Evolutionary conservation across 257 asterid genomes (phyloP).

Genomic region (Fraxinus cuspidata): DNA sequence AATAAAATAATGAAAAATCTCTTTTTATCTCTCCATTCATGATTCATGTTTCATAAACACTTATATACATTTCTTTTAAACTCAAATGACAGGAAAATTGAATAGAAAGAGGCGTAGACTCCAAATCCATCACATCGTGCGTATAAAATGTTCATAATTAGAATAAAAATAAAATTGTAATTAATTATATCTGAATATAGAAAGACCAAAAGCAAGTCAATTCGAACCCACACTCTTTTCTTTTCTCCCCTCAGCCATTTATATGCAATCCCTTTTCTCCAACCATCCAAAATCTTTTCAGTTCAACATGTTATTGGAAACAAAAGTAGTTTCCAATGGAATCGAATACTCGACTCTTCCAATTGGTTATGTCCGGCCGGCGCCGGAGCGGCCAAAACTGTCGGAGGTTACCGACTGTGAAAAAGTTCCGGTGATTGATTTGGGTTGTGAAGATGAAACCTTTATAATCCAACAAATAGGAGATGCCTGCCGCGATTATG

Average conservation of each 20-base stretch:
- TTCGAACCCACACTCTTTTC: neutral
- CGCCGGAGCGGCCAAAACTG: constrained; percentile 61
- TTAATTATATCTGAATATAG: neutral
- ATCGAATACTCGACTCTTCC: constrained; percentile 51
- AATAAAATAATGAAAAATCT: too few species aligned
- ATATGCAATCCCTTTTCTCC: neutral
- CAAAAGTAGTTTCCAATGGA: constrained; percentile 66
- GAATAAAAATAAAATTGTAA: too few species aligned
- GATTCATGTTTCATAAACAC: too few species aligned
- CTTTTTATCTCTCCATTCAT: too few species aligned
- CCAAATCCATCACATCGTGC: too few species aligned
- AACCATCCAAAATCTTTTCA: neutral
- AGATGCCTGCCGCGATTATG: constrained; percentile 58
- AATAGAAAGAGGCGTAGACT: too few species aligned
- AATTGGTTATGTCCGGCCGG: constrained; percentile 68
- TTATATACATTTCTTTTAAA: too few species aligned
- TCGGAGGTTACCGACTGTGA: constrained; percentile 47
- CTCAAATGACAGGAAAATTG: too few species aligned
- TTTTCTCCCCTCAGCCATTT: neutral
- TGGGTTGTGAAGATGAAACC: constrained; percentile 40
- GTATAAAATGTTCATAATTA: neutral
- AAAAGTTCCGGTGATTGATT: constrained; percentile 68
- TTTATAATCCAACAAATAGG: constrained; percentile 49
- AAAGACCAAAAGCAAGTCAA: neutral
- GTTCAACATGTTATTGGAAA: constrained; percentile 37